phyloP scores from a whole-genome alignment of 2,329 filamentous ascomycete genomes.

The Myriosclerotinia duriaeana region DNA sequence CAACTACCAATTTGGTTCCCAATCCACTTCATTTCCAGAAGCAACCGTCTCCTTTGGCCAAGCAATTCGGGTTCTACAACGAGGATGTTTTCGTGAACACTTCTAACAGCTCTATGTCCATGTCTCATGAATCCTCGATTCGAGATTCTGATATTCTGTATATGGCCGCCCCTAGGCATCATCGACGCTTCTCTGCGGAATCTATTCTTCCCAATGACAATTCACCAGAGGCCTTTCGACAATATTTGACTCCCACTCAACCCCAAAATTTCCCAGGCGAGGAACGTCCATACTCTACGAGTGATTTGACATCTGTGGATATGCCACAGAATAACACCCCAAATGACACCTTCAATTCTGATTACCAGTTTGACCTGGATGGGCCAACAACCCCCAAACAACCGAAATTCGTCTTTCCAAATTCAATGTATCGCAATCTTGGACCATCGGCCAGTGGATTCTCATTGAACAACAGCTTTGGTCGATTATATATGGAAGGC shows the following conservation, averaged over 20 bases:
- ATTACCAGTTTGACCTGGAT: not conserved
- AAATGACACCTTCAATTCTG: conserved; percentile 12
- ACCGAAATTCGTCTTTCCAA: conserved; percentile 3
- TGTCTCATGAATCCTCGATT: not conserved
- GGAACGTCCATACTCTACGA: conserved; percentile 28
- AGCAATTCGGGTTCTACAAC: not conserved
- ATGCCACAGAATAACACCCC: conserved; percentile 24
- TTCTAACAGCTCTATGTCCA: not conserved
- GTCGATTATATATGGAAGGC: conserved; percentile 7
- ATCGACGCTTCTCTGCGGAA: not conserved
- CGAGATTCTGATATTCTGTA: conserved; percentile 19
- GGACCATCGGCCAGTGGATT: not conserved
- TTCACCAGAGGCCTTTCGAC: conserved; percentile 7
- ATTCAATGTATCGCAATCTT: conserved; percentile 1
- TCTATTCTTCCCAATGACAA: not conserved
- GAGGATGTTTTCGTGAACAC: not conserved
- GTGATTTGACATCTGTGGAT: conserved; percentile 26
- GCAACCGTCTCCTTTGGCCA: not conserved
- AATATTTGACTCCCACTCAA: conserved; percentile 14
- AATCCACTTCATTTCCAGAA: conserved; percentile 14
- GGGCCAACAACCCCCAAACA: conserved; percentile 14
- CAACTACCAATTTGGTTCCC: conserved; percentile 23
- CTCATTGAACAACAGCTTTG: conserved; percentile 14
- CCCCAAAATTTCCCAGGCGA: conserved; percentile 11
- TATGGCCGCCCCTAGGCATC: conserved; percentile 5